These are phyloP conservation scores for Clitoria ternatea DNA, from an alignment of 306 rosid species.

Conservation along the genomic window DNA sequence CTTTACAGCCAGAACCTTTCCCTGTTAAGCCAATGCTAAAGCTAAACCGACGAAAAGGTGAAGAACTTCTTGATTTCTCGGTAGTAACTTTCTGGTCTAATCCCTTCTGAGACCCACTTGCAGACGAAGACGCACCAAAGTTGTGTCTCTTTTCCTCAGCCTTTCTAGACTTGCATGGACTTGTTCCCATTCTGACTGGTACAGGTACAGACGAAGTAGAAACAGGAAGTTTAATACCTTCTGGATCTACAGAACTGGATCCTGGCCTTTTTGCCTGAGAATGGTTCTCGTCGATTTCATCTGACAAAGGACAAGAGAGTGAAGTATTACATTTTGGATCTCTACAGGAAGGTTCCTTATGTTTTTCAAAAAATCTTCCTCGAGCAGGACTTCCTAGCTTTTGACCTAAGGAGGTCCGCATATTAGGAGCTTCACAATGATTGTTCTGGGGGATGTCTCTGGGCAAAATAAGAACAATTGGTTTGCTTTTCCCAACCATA, in stretches of 20 bases:
- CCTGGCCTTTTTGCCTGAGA: conserved; percentile 33
- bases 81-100: conserved; percentile 40
- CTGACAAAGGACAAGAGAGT: conserved; percentile 35
- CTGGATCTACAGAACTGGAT: conserved; percentile 26
- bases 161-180: conserved; percentile 50
- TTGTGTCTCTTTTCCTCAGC: conserved; percentile 36
- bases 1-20: conserved; percentile 56
- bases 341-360: conserved; percentile 30
- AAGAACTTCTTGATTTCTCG: conserved; percentile 71
- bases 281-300: conserved; percentile 37
- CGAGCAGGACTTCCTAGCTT: conserved; percentile 38
- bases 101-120: conserved; percentile 36
- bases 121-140: conserved; percentile 27
- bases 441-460: conserved; percentile 31
- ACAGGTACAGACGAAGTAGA: conserved; percentile 30
- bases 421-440: conserved; percentile 46
- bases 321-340: conserved; percentile 36
- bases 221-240: conserved; percentile 26
- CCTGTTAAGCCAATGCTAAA: conserved; percentile 49
- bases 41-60: conserved; percentile 72
- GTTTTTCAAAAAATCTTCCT: conserved; percentile 35
- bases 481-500: conserved; percentile 36
- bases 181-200: conserved; percentile 35
- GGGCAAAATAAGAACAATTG: conserved; percentile 55
- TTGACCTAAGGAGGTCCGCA: conserved; percentile 29